Conservation (phyloP, 2,329 filamentous ascomycete genomes). For the Juglanconis sp. region DNA sequence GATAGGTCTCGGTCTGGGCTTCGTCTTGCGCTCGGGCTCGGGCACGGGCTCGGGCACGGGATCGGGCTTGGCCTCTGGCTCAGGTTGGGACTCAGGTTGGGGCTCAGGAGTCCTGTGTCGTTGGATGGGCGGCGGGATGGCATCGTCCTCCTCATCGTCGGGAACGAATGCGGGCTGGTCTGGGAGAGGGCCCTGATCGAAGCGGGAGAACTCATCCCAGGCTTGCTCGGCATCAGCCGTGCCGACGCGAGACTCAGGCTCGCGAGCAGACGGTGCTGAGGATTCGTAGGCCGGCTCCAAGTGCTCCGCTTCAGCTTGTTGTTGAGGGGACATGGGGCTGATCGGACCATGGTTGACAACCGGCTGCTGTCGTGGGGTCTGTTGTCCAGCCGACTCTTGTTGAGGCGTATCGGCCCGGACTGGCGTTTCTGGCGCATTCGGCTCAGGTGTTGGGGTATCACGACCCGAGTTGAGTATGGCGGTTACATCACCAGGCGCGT, state of each 20-base stretch:
- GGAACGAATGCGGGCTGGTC: conserved; percentile 83
- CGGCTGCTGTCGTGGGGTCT: not conserved
- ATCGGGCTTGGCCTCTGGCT: conserved; percentile 24
- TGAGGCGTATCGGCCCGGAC: conserved; percentile 12
- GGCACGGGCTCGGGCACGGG: conserved; percentile 28
- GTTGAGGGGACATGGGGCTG: conserved; percentile 22
- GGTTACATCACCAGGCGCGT: conserved; percentile 49
- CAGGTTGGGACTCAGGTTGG: conserved; percentile 20
- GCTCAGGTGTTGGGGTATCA: conserved; percentile 4
- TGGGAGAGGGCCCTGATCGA: conserved; percentile 83
- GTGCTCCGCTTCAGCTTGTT: conserved; percentile 16
- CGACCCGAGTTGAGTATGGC: conserved; percentile 44
- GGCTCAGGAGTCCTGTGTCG: conserved; percentile 33
- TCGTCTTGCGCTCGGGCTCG: conserved; percentile 30
- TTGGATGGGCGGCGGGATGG: conserved; percentile 50
- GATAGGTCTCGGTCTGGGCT: conserved; percentile 21
- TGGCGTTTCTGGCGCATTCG: not conserved
- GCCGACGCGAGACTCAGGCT: conserved; percentile 57
- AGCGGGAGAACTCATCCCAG: conserved; percentile 60
- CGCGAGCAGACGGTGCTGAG: conserved; percentile 36
- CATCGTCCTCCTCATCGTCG: conserved; percentile 46
- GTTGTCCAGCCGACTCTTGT: conserved; percentile 7
- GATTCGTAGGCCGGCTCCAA: conserved; percentile 38
- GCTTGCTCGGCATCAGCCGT: conserved; percentile 57
- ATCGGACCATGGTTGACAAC: not conserved